Conservation (phyloP, 805 yeast genomes). For the Yarrowia osloensis region DNA sequence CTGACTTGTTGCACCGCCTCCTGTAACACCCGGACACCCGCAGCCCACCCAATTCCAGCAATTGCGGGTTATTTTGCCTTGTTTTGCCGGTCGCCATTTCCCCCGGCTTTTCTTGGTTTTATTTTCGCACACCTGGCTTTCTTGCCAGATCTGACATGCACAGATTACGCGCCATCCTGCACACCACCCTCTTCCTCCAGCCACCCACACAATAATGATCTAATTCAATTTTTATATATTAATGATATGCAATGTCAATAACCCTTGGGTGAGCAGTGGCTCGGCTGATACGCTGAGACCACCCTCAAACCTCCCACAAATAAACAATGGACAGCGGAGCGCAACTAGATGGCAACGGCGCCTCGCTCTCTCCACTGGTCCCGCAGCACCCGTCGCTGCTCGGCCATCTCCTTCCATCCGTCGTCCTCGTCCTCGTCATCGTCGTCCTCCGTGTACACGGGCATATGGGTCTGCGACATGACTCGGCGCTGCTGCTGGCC, state of each 20-base stretch:
- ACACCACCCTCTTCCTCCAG: no score
- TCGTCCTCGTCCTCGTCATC: slow-evolving; percentile 32
- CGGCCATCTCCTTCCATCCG: slow-evolving; percentile 29
- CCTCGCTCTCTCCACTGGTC: slow-evolving; percentile 21
- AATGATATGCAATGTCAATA: slow-evolving; percentile 24
- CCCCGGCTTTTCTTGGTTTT: not conserved
- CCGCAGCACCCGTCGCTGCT: slow-evolving; percentile 12
- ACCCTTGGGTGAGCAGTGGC: not conserved
- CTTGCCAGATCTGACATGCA: no score
- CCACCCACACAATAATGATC: not conserved
- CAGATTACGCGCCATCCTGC: no score
- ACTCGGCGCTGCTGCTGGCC: slow-evolving; percentile 10
- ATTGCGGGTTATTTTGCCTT: not conserved
- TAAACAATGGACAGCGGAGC: not conserved
- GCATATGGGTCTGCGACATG: slow-evolving; percentile 11
- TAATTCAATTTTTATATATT: slow-evolving; percentile 8
- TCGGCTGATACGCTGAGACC: not conserved
- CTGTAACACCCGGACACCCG: no score
- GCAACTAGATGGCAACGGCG: not conserved
- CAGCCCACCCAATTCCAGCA: not conserved
- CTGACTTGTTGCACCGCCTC: no score
- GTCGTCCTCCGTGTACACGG: slow-evolving; percentile 22
- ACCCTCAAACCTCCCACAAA: not conserved
- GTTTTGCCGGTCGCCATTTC: not conserved
- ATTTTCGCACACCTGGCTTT: slow-evolving; percentile 14